Percentiles rank a stretch among this genome's conserved stretches.
phyloP scores from a whole-genome alignment of 2,329 filamentous ascomycete species.

The Orbilia blumenaviensis region DNA sequence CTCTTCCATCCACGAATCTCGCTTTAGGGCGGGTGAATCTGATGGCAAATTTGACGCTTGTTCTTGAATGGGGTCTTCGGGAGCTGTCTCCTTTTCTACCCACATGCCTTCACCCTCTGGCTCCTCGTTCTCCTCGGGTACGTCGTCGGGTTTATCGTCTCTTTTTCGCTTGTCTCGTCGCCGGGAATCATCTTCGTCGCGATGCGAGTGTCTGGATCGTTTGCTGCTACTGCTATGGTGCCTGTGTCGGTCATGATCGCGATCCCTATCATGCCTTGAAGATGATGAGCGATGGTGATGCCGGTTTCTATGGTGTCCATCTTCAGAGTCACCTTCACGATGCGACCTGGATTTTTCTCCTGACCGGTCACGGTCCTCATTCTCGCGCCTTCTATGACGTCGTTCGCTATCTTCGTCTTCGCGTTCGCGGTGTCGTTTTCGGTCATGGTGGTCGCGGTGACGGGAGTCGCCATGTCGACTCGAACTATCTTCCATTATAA shows the following conservation, averaged over 20 bases:
- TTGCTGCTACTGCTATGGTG: constrained; percentile 64
- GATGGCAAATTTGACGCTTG: constrained; percentile 58
- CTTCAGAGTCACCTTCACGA: constrained; percentile 59
- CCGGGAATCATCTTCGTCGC: constrained; percentile 59
- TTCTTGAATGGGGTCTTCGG: constrained; percentile 55
- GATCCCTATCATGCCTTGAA: constrained; percentile 65
- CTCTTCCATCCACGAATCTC: constrained; percentile 95
- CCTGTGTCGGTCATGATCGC: constrained; percentile 61
- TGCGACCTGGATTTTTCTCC: constrained; percentile 60
- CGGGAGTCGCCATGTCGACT: constrained; percentile 19
- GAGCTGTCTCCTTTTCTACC: constrained; percentile 56
- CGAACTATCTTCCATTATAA: constrained; percentile 29
- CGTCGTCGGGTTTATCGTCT: constrained; percentile 58
- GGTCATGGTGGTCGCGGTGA: constrained; percentile 35
- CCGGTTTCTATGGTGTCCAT: constrained; percentile 68
- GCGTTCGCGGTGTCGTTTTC: constrained; percentile 48
- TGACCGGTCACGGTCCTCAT: constrained; percentile 61
- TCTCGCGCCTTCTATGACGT: constrained; percentile 60
- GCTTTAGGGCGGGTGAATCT: constrained; percentile 64
- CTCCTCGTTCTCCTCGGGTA: constrained; percentile 28
- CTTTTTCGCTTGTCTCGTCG: constrained; percentile 45
- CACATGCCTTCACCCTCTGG: constrained; percentile 33
- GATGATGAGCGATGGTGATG: constrained; percentile 72
- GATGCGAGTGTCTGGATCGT: constrained; percentile 59
- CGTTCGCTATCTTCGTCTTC: constrained; percentile 48